Evolutionary conservation across 331 rosid genomes (phyloP).

Genomic region (Pyracantha coccinea): DNA sequence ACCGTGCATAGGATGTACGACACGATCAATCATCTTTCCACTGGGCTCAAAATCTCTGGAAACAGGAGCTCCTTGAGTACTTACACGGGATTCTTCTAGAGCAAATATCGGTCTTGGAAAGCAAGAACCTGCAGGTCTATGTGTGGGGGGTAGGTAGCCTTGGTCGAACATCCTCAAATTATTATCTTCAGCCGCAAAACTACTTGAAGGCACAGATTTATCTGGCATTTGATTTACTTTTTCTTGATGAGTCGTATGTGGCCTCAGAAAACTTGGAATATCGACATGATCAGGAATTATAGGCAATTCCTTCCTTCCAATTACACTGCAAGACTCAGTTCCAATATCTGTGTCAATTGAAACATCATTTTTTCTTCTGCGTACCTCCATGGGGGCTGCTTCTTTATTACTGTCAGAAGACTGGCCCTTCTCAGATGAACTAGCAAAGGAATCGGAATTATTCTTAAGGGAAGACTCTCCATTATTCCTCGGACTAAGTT

Average conservation of each 20-base stretch:
- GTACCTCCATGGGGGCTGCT: conserved; percentile 32
- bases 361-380: conserved; percentile 16
- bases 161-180: conserved; percentile 27
- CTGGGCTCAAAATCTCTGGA: conserved; percentile 38
- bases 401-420: conserved; percentile 43
- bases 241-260: conserved; percentile 31
- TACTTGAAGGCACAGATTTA: conserved; percentile 29
- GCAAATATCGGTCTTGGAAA: conserved; percentile 32
- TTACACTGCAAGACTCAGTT: conserved; percentile 30
- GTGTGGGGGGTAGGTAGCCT: conserved; percentile 26
- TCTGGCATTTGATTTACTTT: conserved; percentile 25
- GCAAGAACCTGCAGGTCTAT: conserved; percentile 32
- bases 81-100: conserved; percentile 28
- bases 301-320: conserved; percentile 45
- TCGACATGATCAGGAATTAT: conserved; percentile 27
- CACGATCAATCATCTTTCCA: conserved; percentile 34
- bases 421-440: conserved; percentile 37
- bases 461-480: conserved; percentile 26
- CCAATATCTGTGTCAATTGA: conserved; percentile 21
- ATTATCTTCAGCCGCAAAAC: conserved; percentile 25
- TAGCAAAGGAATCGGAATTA: conserved; percentile 28
- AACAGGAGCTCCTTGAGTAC: conserved; percentile 24
- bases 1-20: conserved; percentile 31
- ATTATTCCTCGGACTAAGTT: conserved; percentile 35
- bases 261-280: conserved; percentile 28